Evolutionary conservation across 2,329 filamentous ascomycete species (phyloP), one percentile per base, ranked within the genome.

Genomic region (Claviceps africana): DNA sequence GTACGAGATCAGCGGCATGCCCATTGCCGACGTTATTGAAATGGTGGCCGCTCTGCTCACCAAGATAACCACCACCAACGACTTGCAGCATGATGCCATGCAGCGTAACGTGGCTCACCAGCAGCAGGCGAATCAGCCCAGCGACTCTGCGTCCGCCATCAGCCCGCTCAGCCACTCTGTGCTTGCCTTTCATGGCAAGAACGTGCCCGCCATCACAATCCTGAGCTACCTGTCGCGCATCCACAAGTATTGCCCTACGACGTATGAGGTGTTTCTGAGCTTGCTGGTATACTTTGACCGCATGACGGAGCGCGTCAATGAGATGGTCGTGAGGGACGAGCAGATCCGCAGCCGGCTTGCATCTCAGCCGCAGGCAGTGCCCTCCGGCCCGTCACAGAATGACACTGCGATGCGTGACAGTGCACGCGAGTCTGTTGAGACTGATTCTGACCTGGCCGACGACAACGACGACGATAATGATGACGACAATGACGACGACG

Each of bases 181-280:
- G 3, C 77, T 98, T 40, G 91, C 93, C 13, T 98, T 98, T 61
- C 93, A 98, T 64, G 93, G 93, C 58, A 97, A 96, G 71, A 98
- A 98, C 58, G 87, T 97, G 11, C 93, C 93, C 1, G 93, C 86
- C 63, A 98, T 98, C 61, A 95, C 90, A 21, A 97, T 98, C 55
- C 74, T 95, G 55, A 97, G 89, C 75, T 98, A 98, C 62, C 73
- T 98, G 51, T 91, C 85, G 61, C 83, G 93, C 55, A 97, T 98
- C 65, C 91, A 98, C 71, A 96, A 96, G 71, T 98, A 98, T 70
- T 98, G 93, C 63, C 93, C 93, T 0, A 97, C 93, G 6, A 97
- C 93, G 0, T 98, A 95, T 65, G 93, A 98, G 68, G 93, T 98
- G 0, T 98, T 98, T 64, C 72, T 98, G 55, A 96, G 90, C 64